These are phyloP conservation scores for Fusarium odoratissimum DNA, from an alignment of 2,329 filamentous ascomycete species.

Conservation along the genomic window DNA sequence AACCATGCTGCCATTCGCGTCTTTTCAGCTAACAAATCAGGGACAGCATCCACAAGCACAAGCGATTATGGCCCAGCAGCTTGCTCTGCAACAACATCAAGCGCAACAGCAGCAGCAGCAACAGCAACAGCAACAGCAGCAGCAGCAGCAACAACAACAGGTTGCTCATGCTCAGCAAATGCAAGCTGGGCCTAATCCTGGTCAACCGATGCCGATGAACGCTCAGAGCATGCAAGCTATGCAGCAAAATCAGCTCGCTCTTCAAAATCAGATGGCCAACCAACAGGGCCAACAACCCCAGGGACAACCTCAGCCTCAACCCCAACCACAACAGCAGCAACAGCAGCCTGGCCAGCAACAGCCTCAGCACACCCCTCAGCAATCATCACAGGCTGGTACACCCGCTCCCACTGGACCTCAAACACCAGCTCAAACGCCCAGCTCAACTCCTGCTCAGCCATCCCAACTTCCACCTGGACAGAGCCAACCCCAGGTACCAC, in stretches of 20 bases:
- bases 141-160: conserved; percentile 51
- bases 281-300: conserved; percentile 48
- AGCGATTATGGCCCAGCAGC: conserved; percentile 57
- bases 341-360: conserved; percentile 55
- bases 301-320: conserved; percentile 42
- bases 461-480: conserved; percentile 49
- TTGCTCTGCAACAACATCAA: conserved; percentile 50
- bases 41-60: conserved; percentile 49
- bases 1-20: not conserved
- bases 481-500: conserved; percentile 50
- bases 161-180: conserved; percentile 53
- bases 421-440: conserved; percentile 59
- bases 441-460: conserved; percentile 52
- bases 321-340: conserved; percentile 40
- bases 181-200: conserved; percentile 56
- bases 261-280: conserved; percentile 47
- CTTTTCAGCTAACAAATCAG: conserved; percentile 37
- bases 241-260: conserved; percentile 56
- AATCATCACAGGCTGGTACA: conserved; percentile 55
- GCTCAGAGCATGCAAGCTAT: conserved; percentile 59
- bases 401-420: conserved; percentile 60
- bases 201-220: conserved; percentile 62
- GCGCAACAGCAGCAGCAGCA: conserved; percentile 48
- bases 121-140: conserved; percentile 50
- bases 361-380: conserved; percentile 60